Evolutionary conservation across 2,329 filamentous ascomycete genomes (phyloP).

Genomic region (Epichloe baconii): DNA sequence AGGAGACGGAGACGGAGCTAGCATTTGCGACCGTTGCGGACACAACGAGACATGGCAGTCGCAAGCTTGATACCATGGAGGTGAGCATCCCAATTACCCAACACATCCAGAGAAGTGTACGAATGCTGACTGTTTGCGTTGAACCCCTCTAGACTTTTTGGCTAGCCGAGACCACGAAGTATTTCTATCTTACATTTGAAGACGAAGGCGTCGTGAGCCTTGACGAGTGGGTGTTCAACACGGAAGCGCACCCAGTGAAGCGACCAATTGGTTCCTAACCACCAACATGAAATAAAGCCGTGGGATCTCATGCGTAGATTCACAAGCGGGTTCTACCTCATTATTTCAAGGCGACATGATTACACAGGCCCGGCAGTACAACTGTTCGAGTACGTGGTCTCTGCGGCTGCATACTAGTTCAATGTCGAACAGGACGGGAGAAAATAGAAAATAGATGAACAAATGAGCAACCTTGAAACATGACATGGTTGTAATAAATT

Average conservation of each 20-base stretch:
- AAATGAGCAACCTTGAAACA: too few species aligned
- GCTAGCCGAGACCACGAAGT: slow-evolving; percentile 66
- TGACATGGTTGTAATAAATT: too few species aligned
- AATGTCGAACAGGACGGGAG: too few species aligned
- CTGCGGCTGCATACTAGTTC: too few species aligned
- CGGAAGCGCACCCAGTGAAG: slow-evolving; percentile 39
- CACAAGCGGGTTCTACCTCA: too few species aligned
- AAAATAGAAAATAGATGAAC: too few species aligned
- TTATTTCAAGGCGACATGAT: too few species aligned
- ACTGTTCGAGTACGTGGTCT: too few species aligned
- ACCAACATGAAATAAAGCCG: too few species aligned
- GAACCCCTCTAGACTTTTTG: slow-evolving; percentile 42
- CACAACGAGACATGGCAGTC: slow-evolving; percentile 18
- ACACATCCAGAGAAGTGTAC: background rate
- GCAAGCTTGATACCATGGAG: slow-evolving; percentile 50
- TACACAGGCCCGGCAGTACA: too few species aligned
- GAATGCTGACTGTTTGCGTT: background rate
- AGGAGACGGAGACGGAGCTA: slow-evolving; percentile 28
- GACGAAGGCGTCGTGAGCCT: slow-evolving; percentile 49
- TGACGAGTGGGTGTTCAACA: slow-evolving; percentile 57
- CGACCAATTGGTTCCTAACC: slow-evolving; percentile 13
- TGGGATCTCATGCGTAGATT: too few species aligned
- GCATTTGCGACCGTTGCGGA: slow-evolving; percentile 30
- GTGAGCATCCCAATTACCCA: slow-evolving; percentile 15
- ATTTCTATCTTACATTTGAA: slow-evolving; percentile 62